Evolutionary conservation across 768 basidiomycete genomes (phyloP).

Genomic region (Kondoa subrosea): DNA sequence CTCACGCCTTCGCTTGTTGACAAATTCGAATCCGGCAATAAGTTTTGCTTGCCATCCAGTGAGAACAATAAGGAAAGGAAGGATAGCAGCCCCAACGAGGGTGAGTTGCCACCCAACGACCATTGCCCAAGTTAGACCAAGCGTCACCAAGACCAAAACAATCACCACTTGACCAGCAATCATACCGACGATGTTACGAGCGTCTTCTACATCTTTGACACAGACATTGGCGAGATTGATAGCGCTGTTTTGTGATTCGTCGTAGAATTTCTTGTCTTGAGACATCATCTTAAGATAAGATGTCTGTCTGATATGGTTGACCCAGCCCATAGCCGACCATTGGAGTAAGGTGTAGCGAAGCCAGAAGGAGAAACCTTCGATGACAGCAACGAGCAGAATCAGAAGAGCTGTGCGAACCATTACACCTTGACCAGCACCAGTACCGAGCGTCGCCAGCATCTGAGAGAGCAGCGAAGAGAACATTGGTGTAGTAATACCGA

Average conservation of each 20-base stretch:
- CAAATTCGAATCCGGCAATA: slow-evolving; percentile 51
- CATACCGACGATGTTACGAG: slow-evolving; percentile 53
- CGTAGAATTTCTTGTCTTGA: slow-evolving; percentile 82
- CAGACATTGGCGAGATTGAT: slow-evolving; percentile 52
- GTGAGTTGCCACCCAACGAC: slow-evolving; percentile 80
- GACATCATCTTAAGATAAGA: slow-evolving; percentile 47
- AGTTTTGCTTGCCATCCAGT: slow-evolving; percentile 62
- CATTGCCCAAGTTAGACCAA: slow-evolving; percentile 81
- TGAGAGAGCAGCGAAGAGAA: slow-evolving; percentile 79
- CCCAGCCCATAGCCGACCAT: slow-evolving; percentile 55
- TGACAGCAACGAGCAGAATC: slow-evolving; percentile 49
- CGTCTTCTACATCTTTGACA: slow-evolving; percentile 80
- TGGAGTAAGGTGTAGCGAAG: slow-evolving; percentile 70
- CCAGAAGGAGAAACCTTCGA: slow-evolving; percentile 59
- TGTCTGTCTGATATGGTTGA: slow-evolving; percentile 44
- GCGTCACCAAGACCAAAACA: slow-evolving; percentile 57
- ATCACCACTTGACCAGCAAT: slow-evolving; percentile 57
- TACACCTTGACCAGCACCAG: slow-evolving; percentile 29
- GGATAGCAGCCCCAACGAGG: slow-evolving; percentile 70
- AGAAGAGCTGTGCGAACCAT: slow-evolving; percentile 21
- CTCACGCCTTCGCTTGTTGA: slow-evolving; percentile 74
- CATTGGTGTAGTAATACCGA: slow-evolving; percentile 72
- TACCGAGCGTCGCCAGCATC: slow-evolving; percentile 42
- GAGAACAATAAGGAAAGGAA: slow-evolving; percentile 57
- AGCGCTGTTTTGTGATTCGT: slow-evolving; percentile 46